Conservation (phyloP, 2,329 filamentous ascomycete genomes). For the Penicillium verrucosum region DNA sequence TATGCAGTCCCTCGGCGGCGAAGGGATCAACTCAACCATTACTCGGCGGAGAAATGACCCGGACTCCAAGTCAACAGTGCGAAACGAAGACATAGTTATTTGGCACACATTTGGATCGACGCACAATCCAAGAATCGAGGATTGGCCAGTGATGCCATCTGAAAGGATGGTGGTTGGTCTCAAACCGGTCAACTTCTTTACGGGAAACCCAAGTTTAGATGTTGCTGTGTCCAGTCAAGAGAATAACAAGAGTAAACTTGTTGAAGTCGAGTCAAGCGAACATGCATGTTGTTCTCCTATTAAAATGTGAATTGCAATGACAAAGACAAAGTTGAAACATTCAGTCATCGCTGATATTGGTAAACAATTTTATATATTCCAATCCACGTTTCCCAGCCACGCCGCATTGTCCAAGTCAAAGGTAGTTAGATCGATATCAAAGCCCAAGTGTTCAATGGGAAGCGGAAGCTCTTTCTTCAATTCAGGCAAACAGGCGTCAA, state of each 20-base stretch:
- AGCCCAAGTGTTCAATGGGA: too few species aligned
- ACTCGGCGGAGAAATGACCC: constrained; percentile 21
- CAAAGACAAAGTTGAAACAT: background rate
- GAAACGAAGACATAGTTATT: constrained; percentile 36
- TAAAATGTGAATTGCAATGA: background rate
- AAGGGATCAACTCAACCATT: constrained; percentile 23
- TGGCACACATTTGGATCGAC: constrained; percentile 42
- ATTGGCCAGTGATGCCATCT: constrained; percentile 40
- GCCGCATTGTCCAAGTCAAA: too few species aligned
- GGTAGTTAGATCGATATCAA: too few species aligned
- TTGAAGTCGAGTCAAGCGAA: background rate
- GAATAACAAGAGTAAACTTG: constrained; percentile 8
- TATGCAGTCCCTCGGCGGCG: constrained; percentile 42
- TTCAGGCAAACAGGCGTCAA: too few species aligned
- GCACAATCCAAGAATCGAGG: constrained; percentile 43
- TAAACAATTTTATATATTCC: too few species aligned
- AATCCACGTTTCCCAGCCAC: too few species aligned
- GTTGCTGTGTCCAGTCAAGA: constrained; percentile 20
- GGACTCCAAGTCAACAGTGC: constrained; percentile 15
- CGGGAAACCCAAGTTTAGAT: constrained; percentile 20
- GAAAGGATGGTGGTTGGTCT: constrained; percentile 25
- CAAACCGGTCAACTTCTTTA: constrained; percentile 25
- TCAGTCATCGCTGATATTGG: too few species aligned
- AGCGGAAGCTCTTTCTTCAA: too few species aligned
- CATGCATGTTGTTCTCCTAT: background rate